Base-by-base conservation (phyloP, 805 yeast species). In the Candida maltosa region DNA sequence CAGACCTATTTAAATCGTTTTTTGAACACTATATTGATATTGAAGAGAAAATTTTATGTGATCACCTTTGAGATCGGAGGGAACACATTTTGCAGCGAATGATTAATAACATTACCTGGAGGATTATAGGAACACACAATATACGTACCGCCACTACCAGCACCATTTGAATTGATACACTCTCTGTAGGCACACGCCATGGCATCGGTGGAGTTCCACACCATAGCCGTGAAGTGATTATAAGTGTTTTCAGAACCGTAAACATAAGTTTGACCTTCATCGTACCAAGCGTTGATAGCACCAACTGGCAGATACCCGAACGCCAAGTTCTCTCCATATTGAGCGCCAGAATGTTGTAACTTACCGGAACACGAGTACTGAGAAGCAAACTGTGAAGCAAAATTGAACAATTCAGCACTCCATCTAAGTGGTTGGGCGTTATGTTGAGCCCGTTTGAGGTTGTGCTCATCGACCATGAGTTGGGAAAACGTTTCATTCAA, bases 191-290 rank as follows among this genome's bases (percentile, higher is more conserved):
- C 93, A 64, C 95, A 86, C 14, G 94, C 95, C 11, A 86, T 38
- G 44, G 67, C 56, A 7, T 78, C 67, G 20, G 86, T 65, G 18
- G 63, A 56, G 44, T 69, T 72, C 95, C 95, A 86, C 21, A 86
- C 76, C 30, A 86, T 64, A 56, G 84, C 93, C 15, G 94, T 83
- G 62, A 84, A 87, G 59, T 87, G 95, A 46, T 65, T 59, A 37
- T 61, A 67, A 36, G 61, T 54, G 30, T 71, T 68, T 5, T 10
- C 14, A 32, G 61, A 47, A 36, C 47, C 22, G 46, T 47, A 57
- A 32, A 53, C 48, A 40, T 54, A 60, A 29, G 46, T 46, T 5
- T 47, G 38, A 34, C 66, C 67, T 49, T 65, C 71, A 28, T 42
- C 54, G 49, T 65, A 65, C 73, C 73, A 66, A 14, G 69, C 69